Conservation (phyloP, 2,329 filamentous ascomycete species). For the Colletotrichum sp. region DNA sequence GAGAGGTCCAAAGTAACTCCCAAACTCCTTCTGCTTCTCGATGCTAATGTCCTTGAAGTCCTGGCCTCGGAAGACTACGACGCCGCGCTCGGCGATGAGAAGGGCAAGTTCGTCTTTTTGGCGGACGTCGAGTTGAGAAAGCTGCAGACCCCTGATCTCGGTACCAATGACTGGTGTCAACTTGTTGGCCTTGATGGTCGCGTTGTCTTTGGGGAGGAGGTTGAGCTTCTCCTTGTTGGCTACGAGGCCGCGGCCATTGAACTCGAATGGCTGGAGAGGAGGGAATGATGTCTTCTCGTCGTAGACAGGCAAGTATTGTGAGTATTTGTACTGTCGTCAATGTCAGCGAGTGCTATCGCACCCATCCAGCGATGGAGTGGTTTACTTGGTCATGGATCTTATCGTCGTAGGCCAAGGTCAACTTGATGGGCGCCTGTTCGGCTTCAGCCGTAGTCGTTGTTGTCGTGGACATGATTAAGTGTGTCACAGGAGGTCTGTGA, state of each 20-base stretch:
- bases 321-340: slow-evolving; percentile 32
- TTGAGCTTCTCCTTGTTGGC: slow-evolving; percentile 33
- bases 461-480: slow-evolving; percentile 81
- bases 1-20: slow-evolving; percentile 37
- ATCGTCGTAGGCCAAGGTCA: slow-evolving; percentile 7
- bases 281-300: slow-evolving; percentile 32
- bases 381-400: neutral
- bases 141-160: slow-evolving; percentile 44
- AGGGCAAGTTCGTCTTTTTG: slow-evolving; percentile 48
- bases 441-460: slow-evolving; percentile 68
- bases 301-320: slow-evolving; percentile 37
- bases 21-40: slow-evolving; percentile 10
- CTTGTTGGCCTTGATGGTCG: slow-evolving; percentile 23
- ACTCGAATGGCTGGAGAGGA: slow-evolving; percentile 33
- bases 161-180: slow-evolving; percentile 38
- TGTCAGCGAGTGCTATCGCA: neutral
- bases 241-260: slow-evolving; percentile 33
- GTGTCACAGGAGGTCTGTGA: rapidly evolving
- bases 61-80: slow-evolving; percentile 42
- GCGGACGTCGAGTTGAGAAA: slow-evolving; percentile 39
- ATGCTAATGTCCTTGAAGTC: slow-evolving; percentile 28
- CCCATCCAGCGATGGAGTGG: neutral
- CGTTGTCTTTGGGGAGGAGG: slow-evolving; percentile 25
- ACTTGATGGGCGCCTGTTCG: neutral
- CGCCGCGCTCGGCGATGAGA: slow-evolving; percentile 44